A percentile compares a stretch with the other conserved stretches of the same genome.
Evolutionary conservation across 2,329 filamentous ascomycete genomes (phyloP).

Genomic region (Akanthomyces dipterigenus): DNA sequence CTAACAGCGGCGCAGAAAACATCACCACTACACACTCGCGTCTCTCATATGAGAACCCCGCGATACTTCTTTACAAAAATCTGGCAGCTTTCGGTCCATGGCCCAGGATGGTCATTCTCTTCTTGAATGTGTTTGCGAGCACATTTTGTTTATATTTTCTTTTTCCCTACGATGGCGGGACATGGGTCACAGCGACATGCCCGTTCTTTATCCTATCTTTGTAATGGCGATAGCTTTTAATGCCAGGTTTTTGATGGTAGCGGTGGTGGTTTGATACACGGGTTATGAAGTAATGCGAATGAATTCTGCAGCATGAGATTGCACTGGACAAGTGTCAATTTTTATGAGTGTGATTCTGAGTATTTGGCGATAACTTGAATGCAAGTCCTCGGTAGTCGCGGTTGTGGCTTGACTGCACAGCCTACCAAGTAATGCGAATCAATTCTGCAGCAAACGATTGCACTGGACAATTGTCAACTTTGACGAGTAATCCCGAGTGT

Average conservation of each 20-base stretch:
- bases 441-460: not conserved
- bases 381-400: not conserved
- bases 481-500: not conserved
- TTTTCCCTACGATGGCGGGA: constrained; percentile 4
- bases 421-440: not conserved
- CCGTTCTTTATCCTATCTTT: not conserved
- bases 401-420: not conserved
- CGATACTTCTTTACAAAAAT: not conserved
- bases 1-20: not conserved
- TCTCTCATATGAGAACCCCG: not conserved
- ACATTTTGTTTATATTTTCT: not conserved
- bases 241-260: not conserved
- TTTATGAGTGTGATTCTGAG: not conserved
- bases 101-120: not conserved
- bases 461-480: no score
- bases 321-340: no score
- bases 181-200: not conserved
- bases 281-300: not conserved
- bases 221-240: not conserved
- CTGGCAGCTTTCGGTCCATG: not conserved
- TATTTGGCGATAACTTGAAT: no score
- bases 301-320: not conserved
- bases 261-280: not conserved
- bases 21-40: not conserved
- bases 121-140: not conserved